phyloP scores from a whole-genome alignment of 2,329 filamentous ascomycete genomes.

The Talaromyces sp. region DNA sequence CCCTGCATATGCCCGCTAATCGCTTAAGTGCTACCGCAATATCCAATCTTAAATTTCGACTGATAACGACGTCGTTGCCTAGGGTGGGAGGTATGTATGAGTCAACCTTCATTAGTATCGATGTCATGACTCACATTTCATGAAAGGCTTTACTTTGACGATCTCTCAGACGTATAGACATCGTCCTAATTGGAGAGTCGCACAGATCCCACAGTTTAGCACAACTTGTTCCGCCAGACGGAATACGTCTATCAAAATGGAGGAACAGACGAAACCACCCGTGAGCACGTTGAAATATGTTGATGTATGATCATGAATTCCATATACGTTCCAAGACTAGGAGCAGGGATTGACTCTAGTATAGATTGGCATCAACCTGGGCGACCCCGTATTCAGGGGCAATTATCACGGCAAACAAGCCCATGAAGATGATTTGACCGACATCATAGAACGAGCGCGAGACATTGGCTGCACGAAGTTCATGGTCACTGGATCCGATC shows the following conservation, averaged over 20 bases:
- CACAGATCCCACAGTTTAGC: background rate
- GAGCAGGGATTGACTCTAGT: background rate
- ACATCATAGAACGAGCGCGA: constrained; percentile 72
- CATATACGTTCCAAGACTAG: background rate
- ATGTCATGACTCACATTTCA: background rate
- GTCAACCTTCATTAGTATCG: background rate
- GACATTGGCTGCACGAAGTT: constrained; percentile 81
- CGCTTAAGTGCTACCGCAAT: background rate
- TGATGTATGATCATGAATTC: constrained; percentile 33
- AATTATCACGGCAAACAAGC: constrained; percentile 73
- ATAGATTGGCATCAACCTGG: constrained; percentile 88
- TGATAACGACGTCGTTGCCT: constrained; percentile 7
- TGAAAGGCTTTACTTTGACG: background rate
- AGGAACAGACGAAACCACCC: constrained; percentile 25
- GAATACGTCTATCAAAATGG: constrained; percentile 1
- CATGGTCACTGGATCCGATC: constrained; percentile 88
- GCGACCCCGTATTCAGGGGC: constrained; percentile 85
- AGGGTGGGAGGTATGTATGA: constrained; percentile 13
- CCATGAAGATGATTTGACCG: constrained; percentile 46
- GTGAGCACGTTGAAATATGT: constrained; percentile 41
- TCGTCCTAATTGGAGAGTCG: background rate
- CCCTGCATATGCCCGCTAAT: constrained; percentile 1
- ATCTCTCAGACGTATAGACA: background rate
- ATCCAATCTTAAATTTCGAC: constrained; percentile 8
- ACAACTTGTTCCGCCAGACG: background rate